Evolutionary conservation across 257 asterid species (phyloP), one percentile per base, ranked within the genome.

Genomic region (Agastache rugosa): DNA sequence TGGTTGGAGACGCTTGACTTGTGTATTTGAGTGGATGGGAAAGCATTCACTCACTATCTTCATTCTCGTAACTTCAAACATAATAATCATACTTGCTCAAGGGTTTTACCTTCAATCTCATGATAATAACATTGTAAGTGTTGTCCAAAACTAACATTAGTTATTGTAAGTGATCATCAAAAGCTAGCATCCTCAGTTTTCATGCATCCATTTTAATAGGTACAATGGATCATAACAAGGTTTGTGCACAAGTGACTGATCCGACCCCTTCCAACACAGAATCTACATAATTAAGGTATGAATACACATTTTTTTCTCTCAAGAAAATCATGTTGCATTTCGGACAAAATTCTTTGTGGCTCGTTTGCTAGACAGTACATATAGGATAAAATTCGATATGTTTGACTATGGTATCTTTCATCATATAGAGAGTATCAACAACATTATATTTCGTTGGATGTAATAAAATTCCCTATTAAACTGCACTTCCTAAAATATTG

Each of bases 31-130:
- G 79, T 85, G 92, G 97, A 87, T 90, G 79, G 98, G 98, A 58
- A 92, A 90, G 79, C 94, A 89, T 72, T 79, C 98, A 11, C 86
- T 93, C 22, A 68, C 83, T 64, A 81, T 91, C 29, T 93, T 90
- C 68, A 63, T 93, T 62, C 90, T 91, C 67, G 59, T 91, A 51
- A 81, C 97, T 20, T 93, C 98, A 9, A 89, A 89, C 82, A 79
- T 93, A 27, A 64, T 89, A 22, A 87, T 93, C 69, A 86, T 91
- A 72, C 55, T 71, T 10, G 78, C 84, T 76, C 98, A 93, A 83
- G 96, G 97, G 2, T 89, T 93, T 61, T 93, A 93, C 80, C 83
- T 85, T 72, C 80, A 77, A 75, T 72, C 84, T 75, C 91, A 93
- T 17, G 82, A 80, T 11, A 91, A 87, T 19, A 93, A 93, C 89